These are phyloP conservation scores for Trichosporon ovoides DNA, from an alignment of 1,284 basidiomycete species.

Conservation along the genomic window DNA sequence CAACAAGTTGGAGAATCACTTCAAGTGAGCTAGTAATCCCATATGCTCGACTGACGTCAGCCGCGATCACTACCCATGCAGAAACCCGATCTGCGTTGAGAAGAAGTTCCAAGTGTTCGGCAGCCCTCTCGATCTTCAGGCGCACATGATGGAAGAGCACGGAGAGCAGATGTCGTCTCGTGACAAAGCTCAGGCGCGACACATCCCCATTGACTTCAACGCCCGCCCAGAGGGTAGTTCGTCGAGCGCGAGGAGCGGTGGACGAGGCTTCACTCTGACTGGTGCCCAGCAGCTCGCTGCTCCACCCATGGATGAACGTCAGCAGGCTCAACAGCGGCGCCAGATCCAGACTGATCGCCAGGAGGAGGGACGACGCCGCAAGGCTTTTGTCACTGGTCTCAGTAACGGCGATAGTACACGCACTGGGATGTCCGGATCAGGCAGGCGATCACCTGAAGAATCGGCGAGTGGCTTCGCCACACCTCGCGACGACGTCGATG, in stretches of 20 bases:
- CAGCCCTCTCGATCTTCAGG: slow-evolving; percentile 80
- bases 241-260: slow-evolving; percentile 8
- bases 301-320: slow-evolving; percentile 36
- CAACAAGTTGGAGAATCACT: slow-evolving; percentile 58
- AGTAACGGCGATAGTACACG: slow-evolving; percentile 32
- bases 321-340: slow-evolving; percentile 39
- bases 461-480: slow-evolving; percentile 34
- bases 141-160: slow-evolving; percentile 65
- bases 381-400: slow-evolving; percentile 61
- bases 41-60: slow-evolving; percentile 22
- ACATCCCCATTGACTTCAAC: slow-evolving; percentile 69
- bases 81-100: slow-evolving; percentile 66
- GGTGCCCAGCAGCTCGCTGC: slow-evolving; percentile 37
- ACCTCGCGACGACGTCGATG: slow-evolving; percentile 45
- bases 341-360: slow-evolving; percentile 37
- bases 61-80: slow-evolving; percentile 69
- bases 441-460: slow-evolving; percentile 12
- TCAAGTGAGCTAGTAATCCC: slow-evolving; percentile 32
- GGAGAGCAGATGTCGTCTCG: slow-evolving; percentile 65
- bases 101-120: slow-evolving; percentile 94
- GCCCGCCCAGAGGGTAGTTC: slow-evolving; percentile 36
- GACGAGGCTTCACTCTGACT: slow-evolving; percentile 34
- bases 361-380: slow-evolving; percentile 38
- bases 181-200: slow-evolving; percentile 70
- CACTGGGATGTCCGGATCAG: background rate